Conservation (phyloP, 2,329 filamentous ascomycete genomes). For the Trichoderma harzianum region DNA sequence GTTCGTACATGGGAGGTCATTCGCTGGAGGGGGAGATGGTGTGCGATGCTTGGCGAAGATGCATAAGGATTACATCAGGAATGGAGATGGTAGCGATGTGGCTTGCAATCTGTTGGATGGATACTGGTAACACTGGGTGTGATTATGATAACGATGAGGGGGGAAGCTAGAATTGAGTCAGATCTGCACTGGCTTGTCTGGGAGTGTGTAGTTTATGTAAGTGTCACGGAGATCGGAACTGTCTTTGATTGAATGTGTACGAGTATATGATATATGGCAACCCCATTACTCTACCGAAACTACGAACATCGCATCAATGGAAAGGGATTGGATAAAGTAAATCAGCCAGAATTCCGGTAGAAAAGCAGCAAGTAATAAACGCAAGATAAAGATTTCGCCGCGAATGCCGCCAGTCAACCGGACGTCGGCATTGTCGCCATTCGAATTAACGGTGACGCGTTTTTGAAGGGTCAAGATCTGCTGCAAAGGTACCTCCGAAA, state of each 20-base stretch:
- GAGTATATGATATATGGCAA: not conserved
- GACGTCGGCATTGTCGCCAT: slow-evolving; percentile 7
- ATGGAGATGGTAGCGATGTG: not conserved
- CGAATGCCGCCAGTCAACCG: not conserved
- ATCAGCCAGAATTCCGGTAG: not conserved
- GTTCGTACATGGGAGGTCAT: not conserved
- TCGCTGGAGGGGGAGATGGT: not conserved
- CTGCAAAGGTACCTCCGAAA: not conserved
- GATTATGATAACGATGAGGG: not conserved
- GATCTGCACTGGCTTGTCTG: not conserved
- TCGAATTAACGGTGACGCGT: not conserved
- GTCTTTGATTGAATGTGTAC: not conserved
- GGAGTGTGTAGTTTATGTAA: not conserved
- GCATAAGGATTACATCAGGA: not conserved
- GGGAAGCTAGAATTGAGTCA: not conserved
- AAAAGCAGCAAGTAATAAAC: no score
- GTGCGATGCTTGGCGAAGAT: not conserved
- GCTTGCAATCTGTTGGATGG: not conserved
- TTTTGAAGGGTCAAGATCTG: not conserved
- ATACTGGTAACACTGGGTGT: not conserved
- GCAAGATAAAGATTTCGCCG: not conserved
- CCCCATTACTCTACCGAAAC: not conserved
- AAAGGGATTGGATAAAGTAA: not conserved
- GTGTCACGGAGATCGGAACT: not conserved
- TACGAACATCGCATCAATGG: not conserved